Evolutionary conservation across 805 yeast genomes (phyloP).

Genomic region (Saturnispora ahearnii): DNA sequence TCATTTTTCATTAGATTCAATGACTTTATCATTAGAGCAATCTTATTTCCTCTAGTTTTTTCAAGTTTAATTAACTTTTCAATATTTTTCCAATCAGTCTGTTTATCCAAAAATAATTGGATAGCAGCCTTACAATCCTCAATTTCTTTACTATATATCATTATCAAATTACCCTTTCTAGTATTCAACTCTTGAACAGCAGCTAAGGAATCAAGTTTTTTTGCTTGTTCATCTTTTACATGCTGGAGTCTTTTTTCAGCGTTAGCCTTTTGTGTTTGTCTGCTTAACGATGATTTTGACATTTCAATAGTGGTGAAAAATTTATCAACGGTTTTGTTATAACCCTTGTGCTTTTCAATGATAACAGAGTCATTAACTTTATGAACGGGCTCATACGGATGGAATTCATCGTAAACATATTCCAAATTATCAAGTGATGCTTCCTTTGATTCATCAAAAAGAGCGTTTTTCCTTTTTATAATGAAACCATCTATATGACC

Average conservation of each 20-base stretch:
- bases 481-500: conserved; percentile 49
- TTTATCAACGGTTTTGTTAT: conserved; percentile 72
- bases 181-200: conserved; percentile 56
- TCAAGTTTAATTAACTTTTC: conserved; percentile 67
- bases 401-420: conserved; percentile 44
- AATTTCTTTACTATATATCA: conserved; percentile 57
- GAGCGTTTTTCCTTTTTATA: conserved; percentile 49
- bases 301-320: conserved; percentile 84
- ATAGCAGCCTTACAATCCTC: conserved; percentile 65
- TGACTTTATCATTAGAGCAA: conserved; percentile 61
- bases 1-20: conserved; percentile 62
- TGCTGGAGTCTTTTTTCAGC: conserved; percentile 67
- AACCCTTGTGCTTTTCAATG: conserved; percentile 44
- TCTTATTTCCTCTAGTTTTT: conserved; percentile 50
- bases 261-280: conserved; percentile 66
- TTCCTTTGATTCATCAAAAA: conserved; percentile 34
- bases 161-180: conserved; percentile 64
- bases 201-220: conserved; percentile 56
- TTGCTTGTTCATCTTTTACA: conserved; percentile 65
- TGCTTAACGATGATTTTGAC: conserved; percentile 60
- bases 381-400: conserved; percentile 40
- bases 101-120: conserved; percentile 59
- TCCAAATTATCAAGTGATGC: conserved; percentile 28
- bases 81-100: conserved; percentile 91
- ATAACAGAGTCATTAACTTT: conserved; percentile 27